Evolutionary conservation across 2,329 filamentous ascomycete species (phyloP), one percentile per base, ranked within the genome.

Genomic region (Aspergillus japonicus): DNA sequence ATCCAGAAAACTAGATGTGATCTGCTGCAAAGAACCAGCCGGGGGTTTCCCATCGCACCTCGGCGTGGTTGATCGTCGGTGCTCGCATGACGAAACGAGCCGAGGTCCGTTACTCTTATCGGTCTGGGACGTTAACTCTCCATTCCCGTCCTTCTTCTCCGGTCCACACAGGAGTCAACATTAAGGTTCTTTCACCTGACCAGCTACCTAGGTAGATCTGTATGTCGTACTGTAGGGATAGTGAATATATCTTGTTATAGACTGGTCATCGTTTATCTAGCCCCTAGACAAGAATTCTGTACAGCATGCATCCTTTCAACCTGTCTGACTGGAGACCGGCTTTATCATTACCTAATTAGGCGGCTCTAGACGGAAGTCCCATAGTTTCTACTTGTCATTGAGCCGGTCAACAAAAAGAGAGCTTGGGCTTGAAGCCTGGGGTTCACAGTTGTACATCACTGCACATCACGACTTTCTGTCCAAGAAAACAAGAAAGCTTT

Each of bases 71-170:
- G 56, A 51, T 62, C 55, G 11, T 47, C 24, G 52, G 42, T 12
- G 33, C 42, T 54, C 67, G 64, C 64, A 69, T 69, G 68, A 68
- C 61, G 64, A 69, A 68, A 67, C 54, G 63, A 70, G 64, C 72
- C 72, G 72, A 74, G 72, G 72, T 74, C 65, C 70, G 68, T 54
- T 3, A n/a, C 44, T 42, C 14, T 66, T 65, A 64, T 61, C 51
- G 58, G 51, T 48, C 50, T 57, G 56, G 58, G 44, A 12, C 49
- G 39, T 50, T 55, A 47, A 19, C 50, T 23, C 62, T 60, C 29
- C 49, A 61, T 47, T 65, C 61, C 65, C 65, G 64, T 55, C 56
- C 33, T 54, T 61, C 61, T 54, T 61, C 62, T 58, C 65, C 65
- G 57, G 63, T 58, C 52, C 42, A 56, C 52, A 35, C 53, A 42